Conservation (phyloP, 169 alveolate species). For the Plasmodium chabaudi region DNA sequence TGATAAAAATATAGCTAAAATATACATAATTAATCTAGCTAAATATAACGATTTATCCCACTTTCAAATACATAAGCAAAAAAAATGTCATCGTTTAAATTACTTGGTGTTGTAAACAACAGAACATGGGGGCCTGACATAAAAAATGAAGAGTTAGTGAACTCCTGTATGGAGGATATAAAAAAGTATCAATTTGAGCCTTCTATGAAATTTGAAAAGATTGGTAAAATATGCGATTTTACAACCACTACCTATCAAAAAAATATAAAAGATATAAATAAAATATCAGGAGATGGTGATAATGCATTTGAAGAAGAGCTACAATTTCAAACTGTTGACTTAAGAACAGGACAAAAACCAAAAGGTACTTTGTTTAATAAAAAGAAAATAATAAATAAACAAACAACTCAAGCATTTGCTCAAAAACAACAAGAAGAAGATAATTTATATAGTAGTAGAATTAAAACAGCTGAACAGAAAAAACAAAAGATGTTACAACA, state of each 20-base stretch:
- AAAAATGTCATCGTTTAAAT: slow-evolving; percentile 30
- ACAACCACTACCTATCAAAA: slow-evolving; percentile 86
- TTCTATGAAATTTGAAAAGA: slow-evolving; percentile 86
- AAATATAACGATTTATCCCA: too few relatives aligned
- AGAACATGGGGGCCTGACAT: slow-evolving; percentile 87
- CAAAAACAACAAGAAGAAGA: slow-evolving; percentile 88
- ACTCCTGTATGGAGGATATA: slow-evolving; percentile 82
- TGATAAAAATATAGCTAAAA: too few relatives aligned
- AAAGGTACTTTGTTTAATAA: slow-evolving; percentile 79
- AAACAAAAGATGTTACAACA: slow-evolving; percentile 83
- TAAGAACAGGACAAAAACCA: slow-evolving; percentile 79
- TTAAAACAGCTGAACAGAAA: slow-evolving; percentile 84
- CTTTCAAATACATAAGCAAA: not conserved
- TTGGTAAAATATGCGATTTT: slow-evolving; percentile 89
- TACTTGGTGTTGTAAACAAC: slow-evolving; percentile 28
- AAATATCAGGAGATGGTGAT: slow-evolving; percentile 73
- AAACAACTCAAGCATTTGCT: slow-evolving; percentile 87
- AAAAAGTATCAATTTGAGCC: slow-evolving; percentile 89
- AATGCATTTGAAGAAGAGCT: slow-evolving; percentile 83
- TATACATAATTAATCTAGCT: too few relatives aligned
- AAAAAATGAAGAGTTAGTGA: slow-evolving; percentile 79
- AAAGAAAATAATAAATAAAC: slow-evolving; percentile 79
- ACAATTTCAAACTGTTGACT: slow-evolving; percentile 87
- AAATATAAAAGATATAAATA: slow-evolving; percentile 78
- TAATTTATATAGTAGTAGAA: slow-evolving; percentile 82